A percentile compares a stretch with the other conserved stretches of the same genome.
Evolutionary conservation across 2,329 filamentous ascomycete genomes (phyloP).

Genomic region (Passalora sequoiae): DNA sequence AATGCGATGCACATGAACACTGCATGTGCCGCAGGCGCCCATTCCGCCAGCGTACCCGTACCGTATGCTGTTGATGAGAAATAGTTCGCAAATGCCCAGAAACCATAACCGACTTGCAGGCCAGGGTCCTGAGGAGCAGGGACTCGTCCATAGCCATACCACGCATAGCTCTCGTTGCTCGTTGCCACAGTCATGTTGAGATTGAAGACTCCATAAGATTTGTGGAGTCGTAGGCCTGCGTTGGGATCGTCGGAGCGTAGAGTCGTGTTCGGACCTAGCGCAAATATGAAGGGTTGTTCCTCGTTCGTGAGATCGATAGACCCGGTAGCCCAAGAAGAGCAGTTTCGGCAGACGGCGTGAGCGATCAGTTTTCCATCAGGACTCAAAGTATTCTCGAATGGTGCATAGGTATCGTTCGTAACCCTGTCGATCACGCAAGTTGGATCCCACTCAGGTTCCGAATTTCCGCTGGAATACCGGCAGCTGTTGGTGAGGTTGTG

Average conservation of each 20-base stretch:
- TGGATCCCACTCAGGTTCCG: conserved; percentile 34
- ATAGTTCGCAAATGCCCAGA: conserved; percentile 25
- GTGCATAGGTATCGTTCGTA: conserved; percentile 31
- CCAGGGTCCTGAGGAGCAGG: conserved; percentile 32
- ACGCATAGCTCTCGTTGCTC: conserved; percentile 19
- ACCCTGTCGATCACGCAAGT: conserved; percentile 31
- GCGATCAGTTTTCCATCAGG: conserved; percentile 28
- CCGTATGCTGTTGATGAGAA: conserved; percentile 24
- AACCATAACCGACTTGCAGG: conserved; percentile 17
- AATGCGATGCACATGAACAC: conserved; percentile 35
- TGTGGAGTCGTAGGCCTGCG: conserved; percentile 36
- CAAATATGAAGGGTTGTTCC: conserved; percentile 40
- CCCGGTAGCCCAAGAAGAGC: conserved; percentile 35
- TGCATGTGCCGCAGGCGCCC: conserved; percentile 26
- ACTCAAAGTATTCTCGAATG: conserved; percentile 28
- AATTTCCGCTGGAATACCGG: conserved; percentile 32
- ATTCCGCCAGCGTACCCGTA: conserved; percentile 22
- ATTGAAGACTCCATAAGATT: conserved; percentile 38
- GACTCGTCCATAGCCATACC: conserved; percentile 34
- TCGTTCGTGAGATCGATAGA: conserved; percentile 33
- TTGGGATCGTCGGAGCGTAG: conserved; percentile 28
- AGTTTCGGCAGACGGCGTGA: conserved; percentile 38
- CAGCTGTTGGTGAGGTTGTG: conserved; percentile 37
- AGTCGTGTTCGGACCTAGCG: conserved; percentile 35
- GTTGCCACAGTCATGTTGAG: conserved; percentile 40